Conservation (phyloP, 805 yeast species). For the Brettanomyces sp. region DNA sequence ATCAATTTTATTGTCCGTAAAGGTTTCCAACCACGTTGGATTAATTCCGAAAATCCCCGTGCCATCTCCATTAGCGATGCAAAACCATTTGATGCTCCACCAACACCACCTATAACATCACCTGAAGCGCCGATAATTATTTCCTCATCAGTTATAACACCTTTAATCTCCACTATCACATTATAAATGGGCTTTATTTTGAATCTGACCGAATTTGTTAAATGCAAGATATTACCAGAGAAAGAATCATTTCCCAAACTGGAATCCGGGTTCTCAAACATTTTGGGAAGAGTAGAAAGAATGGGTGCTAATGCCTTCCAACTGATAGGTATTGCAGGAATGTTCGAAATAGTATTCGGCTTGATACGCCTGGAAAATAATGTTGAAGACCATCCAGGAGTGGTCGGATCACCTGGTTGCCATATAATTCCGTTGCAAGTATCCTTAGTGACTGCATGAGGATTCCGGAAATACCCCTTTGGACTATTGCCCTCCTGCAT, state of each 20-base stretch:
- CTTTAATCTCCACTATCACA: slow-evolving; percentile 46
- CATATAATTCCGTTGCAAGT: slow-evolving; percentile 49
- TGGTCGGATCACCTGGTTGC: slow-evolving; percentile 70
- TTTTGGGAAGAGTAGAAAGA: slow-evolving; percentile 10
- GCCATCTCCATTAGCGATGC: slow-evolving; percentile 43
- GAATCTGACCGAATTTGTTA: slow-evolving; percentile 35
- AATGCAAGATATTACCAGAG: slow-evolving; percentile 25
- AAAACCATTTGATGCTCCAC: slow-evolving; percentile 42
- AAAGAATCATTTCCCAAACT: no score
- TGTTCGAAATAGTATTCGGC: slow-evolving; percentile 37
- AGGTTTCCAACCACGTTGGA: slow-evolving; percentile 36
- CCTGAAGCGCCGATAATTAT: slow-evolving; percentile 48
- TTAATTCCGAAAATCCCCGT: slow-evolving; percentile 37
- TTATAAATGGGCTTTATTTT: slow-evolving; percentile 36
- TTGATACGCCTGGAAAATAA: slow-evolving; percentile 28
- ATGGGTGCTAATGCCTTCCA: slow-evolving; percentile 33
- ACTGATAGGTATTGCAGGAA: slow-evolving; percentile 47
- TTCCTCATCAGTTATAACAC: slow-evolving; percentile 42
- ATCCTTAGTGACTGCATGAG: slow-evolving; percentile 51
- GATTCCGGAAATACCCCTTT: slow-evolving; percentile 56
- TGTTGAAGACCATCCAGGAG: slow-evolving; percentile 61
- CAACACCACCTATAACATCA: slow-evolving; percentile 43
- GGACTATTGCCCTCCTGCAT: slow-evolving; percentile 54
- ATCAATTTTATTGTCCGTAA: slow-evolving; percentile 30
- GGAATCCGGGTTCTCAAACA: no score